phyloP scores from a whole-genome alignment of 2,329 filamentous ascomycete genomes.

The Trichoderma cornu-damae region DNA sequence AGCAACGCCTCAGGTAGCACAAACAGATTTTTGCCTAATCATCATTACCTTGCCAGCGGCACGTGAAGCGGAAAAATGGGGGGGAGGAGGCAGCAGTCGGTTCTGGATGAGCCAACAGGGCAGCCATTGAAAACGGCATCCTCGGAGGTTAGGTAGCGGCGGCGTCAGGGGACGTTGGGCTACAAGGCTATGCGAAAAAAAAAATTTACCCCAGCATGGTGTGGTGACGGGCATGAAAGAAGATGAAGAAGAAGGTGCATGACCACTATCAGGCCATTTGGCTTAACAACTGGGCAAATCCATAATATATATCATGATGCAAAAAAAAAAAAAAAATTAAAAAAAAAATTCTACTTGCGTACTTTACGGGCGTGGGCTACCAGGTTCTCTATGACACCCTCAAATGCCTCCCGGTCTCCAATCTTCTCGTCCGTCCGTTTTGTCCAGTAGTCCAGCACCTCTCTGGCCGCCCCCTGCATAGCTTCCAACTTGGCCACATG shows the following conservation, averaged over 20 bases:
- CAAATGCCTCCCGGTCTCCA: conserved; percentile 87
- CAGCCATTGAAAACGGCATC: background rate
- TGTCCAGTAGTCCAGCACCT: conserved; percentile 83
- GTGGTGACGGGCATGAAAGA: background rate
- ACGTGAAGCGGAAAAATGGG: background rate
- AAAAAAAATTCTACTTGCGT: conserved; percentile 67
- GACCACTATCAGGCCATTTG: conserved; percentile 23
- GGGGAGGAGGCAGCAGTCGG: background rate
- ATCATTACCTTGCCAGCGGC: background rate
- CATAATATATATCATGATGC: conserved; percentile 7
- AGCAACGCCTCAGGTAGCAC: background rate
- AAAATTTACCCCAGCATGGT: conserved; percentile 33
- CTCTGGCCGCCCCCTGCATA: conserved; percentile 65
- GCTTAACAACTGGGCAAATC: conserved; percentile 19
- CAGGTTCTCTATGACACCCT: conserved; percentile 93
- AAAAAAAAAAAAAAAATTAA: background rate
- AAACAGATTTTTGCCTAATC: background rate
- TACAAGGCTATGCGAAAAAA: conserved; percentile 2
- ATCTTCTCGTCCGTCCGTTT: conserved; percentile 79
- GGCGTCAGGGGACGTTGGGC: background rate
- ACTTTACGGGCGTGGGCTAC: conserved; percentile 87
- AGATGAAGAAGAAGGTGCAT: conserved; percentile 11
- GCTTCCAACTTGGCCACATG: conserved; percentile 67
- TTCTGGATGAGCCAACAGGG: background rate
- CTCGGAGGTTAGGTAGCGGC: background rate